These are phyloP conservation scores for Xylaria sp. DNA, from an alignment of 495 filamentous ascomycete genomes.

Conservation along the genomic window DNA sequence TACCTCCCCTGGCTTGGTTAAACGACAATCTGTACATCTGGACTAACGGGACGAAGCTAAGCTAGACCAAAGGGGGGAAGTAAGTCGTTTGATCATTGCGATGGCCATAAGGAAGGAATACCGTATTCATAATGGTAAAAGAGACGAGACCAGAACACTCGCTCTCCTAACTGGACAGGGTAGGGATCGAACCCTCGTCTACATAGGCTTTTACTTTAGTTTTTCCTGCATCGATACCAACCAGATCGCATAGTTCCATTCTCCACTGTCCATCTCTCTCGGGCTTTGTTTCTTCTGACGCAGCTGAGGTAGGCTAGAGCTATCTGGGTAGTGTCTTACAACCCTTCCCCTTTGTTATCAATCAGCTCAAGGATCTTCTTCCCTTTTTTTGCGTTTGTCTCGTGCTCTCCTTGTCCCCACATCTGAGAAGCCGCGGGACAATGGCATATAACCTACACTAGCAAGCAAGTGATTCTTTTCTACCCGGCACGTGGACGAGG, in stretches of 20 bases:
- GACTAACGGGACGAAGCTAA: neutral
- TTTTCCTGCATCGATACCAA: neutral
- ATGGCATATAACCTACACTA: neutral
- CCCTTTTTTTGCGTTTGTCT: neutral
- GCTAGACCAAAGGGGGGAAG: neutral
- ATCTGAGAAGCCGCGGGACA: conserved; percentile 17
- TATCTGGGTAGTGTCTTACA: neutral
- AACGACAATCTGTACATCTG: neutral
- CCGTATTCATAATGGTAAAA: neutral
- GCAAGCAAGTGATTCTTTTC: neutral
- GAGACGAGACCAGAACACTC: neutral
- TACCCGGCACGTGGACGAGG: conserved; percentile 20
- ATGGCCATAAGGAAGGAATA: neutral
- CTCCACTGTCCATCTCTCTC: conserved; percentile 10
- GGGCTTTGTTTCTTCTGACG: neutral
- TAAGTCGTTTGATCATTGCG: neutral
- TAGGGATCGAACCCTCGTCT: neutral
- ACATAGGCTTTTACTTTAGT: too few species aligned
- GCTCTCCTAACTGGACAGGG: neutral
- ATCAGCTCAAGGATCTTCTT: neutral
- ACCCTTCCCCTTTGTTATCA: neutral
- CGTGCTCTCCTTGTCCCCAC: conserved; percentile 13
- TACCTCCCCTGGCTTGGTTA: neutral
- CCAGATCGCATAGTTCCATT: conserved; percentile 3
- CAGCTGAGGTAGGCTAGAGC: neutral